These are phyloP conservation scores for Eucalyptus microcorys DNA, from an alignment of 345 rosid species.

Conservation along the genomic window DNA sequence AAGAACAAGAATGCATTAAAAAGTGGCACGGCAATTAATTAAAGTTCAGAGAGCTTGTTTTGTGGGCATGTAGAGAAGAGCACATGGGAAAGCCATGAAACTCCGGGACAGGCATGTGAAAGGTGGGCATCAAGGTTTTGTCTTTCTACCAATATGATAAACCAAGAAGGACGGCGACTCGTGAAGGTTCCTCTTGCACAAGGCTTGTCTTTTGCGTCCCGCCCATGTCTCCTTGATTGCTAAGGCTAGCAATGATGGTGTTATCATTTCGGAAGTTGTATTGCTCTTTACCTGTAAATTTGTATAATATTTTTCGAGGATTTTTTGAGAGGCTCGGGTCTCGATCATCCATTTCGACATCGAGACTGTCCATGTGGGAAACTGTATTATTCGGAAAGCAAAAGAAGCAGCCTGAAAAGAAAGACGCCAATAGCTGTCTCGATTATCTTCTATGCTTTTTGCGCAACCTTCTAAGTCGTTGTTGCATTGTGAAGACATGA, in stretches of 20 bases:
- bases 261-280: neutral
- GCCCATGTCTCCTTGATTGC: neutral
- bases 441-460: neutral
- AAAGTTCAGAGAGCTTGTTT: neutral
- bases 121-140: slow-evolving; percentile 15
- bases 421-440: neutral
- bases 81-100: slow-evolving; percentile 20
- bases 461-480: neutral
- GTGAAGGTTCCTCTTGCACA: slow-evolving; percentile 7
- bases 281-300: neutral
- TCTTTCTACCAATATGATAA: neutral
- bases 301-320: neutral
- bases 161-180: slow-evolving; percentile 1
- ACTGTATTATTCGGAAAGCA: neutral
- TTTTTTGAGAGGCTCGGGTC: neutral
- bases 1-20: neutral
- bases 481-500: neutral
- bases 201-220: slow-evolving; percentile 1
- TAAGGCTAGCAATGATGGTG: neutral
- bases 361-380: neutral
- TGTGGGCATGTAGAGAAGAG: slow-evolving; percentile 18
- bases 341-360: neutral
- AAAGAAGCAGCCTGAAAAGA: neutral
- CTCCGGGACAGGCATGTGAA: slow-evolving; percentile 17
- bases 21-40: neutral